Evolutionary conservation across 1,284 basidiomycete genomes (phyloP).

Genomic region (Athelia sp.): DNA sequence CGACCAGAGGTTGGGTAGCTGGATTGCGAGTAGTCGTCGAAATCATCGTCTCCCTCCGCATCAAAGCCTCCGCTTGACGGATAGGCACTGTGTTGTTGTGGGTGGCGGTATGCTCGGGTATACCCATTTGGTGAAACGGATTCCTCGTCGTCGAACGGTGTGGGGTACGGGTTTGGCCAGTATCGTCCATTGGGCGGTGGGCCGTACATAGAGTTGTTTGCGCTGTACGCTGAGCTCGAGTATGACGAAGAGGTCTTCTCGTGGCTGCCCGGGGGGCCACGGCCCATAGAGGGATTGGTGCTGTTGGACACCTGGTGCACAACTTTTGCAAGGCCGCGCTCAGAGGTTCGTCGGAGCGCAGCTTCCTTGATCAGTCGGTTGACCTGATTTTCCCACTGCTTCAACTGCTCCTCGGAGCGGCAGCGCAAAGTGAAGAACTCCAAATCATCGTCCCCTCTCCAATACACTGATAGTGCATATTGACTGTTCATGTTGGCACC

Average conservation of each 20-base stretch:
- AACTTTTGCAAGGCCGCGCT: constrained; percentile 43
- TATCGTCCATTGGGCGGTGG: not conserved
- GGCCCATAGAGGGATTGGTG: constrained; percentile 32
- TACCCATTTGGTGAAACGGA: constrained; percentile 36
- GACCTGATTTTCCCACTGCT: constrained; percentile 88
- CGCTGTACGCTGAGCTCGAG: constrained; percentile 20
- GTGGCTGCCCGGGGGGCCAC: constrained; percentile 14
- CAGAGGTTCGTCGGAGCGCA: constrained; percentile 56
- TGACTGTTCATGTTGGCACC: constrained; percentile 22
- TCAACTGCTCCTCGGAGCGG: constrained; percentile 88
- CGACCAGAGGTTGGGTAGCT: constrained; percentile 55
- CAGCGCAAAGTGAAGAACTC: constrained; percentile 96
- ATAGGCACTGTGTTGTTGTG: not conserved
- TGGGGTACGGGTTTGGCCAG: not conserved
- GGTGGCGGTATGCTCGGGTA: constrained; percentile 45
- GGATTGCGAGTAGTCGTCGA: constrained; percentile 62
- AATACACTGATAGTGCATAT: constrained; percentile 83
- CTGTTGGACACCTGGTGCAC: constrained; percentile 40
- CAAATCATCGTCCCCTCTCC: constrained; percentile 88
- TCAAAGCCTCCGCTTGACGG: constrained; percentile 52
- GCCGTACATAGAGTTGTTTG: constrained; percentile 6
- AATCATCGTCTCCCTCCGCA: constrained; percentile 67
- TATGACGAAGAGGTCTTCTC: constrained; percentile 25
- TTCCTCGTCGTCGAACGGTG: constrained; percentile 21
- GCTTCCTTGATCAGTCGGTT: constrained; percentile 80